Conservation (phyloP, 148 eudicot species). For the Vaccinium myrtillus region DNA sequence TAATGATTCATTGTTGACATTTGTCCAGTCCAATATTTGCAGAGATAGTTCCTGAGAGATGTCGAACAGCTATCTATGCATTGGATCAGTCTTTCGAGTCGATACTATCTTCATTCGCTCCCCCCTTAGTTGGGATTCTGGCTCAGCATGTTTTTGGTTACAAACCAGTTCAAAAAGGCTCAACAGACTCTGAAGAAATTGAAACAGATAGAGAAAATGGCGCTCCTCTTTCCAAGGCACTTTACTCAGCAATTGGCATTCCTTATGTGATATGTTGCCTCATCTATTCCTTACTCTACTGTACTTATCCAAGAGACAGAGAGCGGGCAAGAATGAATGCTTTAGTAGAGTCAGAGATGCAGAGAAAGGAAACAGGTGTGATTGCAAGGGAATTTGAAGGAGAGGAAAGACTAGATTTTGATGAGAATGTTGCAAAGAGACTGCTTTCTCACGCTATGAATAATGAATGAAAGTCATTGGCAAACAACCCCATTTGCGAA, state of each 20-base stretch:
- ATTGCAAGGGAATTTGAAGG: constrained; percentile 26
- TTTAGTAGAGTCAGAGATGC: constrained; percentile 55
- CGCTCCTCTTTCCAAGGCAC: constrained; percentile 72
- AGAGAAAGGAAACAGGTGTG: constrained; percentile 22
- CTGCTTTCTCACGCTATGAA: constrained; percentile 21
- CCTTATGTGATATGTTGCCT: constrained; percentile 64
- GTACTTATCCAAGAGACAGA: constrained; percentile 81
- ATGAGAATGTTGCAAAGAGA: constrained; percentile 26
- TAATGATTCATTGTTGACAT: constrained; percentile 8
- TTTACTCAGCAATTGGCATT: constrained; percentile 60
- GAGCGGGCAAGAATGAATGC: constrained; percentile 74
- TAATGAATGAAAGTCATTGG: background rate
- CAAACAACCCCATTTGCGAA: background rate
- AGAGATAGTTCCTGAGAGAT: constrained; percentile 90
- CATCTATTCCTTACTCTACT: constrained; percentile 76
- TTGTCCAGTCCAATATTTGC: constrained; percentile 89
- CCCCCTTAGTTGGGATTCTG: constrained; percentile 76
- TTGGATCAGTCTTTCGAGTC: constrained; percentile 91
- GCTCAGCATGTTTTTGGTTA: constrained; percentile 82
- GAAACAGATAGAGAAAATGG: constrained; percentile 76
- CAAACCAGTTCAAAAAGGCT: constrained; percentile 63
- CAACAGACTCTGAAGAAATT: constrained; percentile 26
- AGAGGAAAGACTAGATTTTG: constrained; percentile 26
- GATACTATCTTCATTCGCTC: constrained; percentile 85
- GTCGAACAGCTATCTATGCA: constrained; percentile 85